These are phyloP conservation scores for Rubia peregrina DNA, from an alignment of 305 asterid species.

Conservation along the genomic window DNA sequence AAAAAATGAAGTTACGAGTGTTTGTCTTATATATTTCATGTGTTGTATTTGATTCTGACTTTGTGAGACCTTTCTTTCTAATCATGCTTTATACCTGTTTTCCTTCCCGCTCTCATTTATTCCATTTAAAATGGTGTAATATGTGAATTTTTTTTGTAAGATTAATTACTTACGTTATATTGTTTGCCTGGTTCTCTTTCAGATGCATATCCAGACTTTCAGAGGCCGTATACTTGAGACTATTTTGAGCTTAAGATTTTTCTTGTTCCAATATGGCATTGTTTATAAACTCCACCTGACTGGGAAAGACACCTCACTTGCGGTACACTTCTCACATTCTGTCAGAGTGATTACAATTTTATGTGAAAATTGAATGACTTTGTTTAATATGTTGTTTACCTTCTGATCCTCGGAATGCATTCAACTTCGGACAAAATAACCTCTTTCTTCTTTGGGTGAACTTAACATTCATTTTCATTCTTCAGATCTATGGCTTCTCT, in stretches of 20 bases:
- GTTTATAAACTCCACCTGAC: slow-evolving; percentile 88
- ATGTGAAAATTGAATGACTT: background rate
- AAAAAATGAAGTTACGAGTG: background rate
- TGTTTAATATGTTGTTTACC: background rate
- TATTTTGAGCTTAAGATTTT: slow-evolving; percentile 84
- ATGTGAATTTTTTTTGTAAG: slow-evolving; percentile 2
- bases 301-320: slow-evolving; percentile 66
- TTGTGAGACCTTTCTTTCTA: slow-evolving; percentile 2
- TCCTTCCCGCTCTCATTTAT: background rate
- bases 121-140: background rate
- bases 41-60: background rate
- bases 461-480: slow-evolving; percentile 1
- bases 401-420: slow-evolving; percentile 2
- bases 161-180: background rate
- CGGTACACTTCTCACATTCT: slow-evolving; percentile 40
- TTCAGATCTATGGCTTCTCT: slow-evolving; percentile 87
- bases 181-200: slow-evolving; percentile 21
- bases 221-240: slow-evolving; percentile 99
- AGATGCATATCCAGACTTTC: slow-evolving; percentile 90
- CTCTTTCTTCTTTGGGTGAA: background rate
- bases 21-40: background rate
- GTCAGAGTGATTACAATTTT: background rate
- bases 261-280: slow-evolving; percentile 89
- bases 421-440: background rate
- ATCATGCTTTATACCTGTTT: background rate